These are phyloP conservation scores for Epichloe gansuensis DNA, from an alignment of 2,329 filamentous ascomycete genomes.

Conservation along the genomic window DNA sequence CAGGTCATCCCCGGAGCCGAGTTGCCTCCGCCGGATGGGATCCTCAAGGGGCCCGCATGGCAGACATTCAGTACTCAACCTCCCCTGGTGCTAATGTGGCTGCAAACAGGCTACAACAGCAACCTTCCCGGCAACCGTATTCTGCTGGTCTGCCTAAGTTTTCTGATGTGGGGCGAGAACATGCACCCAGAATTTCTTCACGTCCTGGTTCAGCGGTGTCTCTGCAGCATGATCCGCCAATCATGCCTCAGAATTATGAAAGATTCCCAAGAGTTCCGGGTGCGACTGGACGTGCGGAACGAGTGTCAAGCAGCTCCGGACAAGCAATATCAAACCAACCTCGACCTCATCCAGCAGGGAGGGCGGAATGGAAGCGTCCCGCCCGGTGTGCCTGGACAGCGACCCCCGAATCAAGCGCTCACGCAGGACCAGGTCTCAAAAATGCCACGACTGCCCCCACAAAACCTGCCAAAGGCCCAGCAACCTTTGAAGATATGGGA, in stretches of 20 bases:
- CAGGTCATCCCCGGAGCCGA: conserved; percentile 26
- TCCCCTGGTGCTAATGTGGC: conserved; percentile 18
- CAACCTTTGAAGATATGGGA: conserved; percentile 98
- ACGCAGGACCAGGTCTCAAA: conserved; percentile 16
- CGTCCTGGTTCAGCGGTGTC: conserved; percentile 11
- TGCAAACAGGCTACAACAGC: conserved; percentile 19
- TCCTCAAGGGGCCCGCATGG: conserved; percentile 23
- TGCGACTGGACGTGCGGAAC: conserved; percentile 18
- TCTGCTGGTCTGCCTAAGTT: neutral
- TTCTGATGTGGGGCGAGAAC: neutral
- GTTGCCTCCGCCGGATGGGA: conserved; percentile 33
- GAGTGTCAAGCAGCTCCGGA: conserved; percentile 12
- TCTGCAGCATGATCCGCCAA: conserved; percentile 8
- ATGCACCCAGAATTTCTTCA: neutral
- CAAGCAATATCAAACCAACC: conserved; percentile 10
- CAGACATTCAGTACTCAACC: conserved; percentile 17
- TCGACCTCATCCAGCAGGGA: conserved; percentile 10
- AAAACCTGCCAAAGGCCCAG: conserved; percentile 59
- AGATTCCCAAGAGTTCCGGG: conserved; percentile 21
- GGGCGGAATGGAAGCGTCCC: conserved; percentile 27
- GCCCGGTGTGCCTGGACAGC: conserved; percentile 16
- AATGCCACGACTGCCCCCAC: conserved; percentile 20
- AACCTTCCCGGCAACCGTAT: conserved; percentile 10
- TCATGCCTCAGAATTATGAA: conserved; percentile 12
- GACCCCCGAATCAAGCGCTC: conserved; percentile 3